These are phyloP conservation scores for Fusarium beomiforme DNA, from an alignment of 2,329 filamentous ascomycete species.

Conservation along the genomic window DNA sequence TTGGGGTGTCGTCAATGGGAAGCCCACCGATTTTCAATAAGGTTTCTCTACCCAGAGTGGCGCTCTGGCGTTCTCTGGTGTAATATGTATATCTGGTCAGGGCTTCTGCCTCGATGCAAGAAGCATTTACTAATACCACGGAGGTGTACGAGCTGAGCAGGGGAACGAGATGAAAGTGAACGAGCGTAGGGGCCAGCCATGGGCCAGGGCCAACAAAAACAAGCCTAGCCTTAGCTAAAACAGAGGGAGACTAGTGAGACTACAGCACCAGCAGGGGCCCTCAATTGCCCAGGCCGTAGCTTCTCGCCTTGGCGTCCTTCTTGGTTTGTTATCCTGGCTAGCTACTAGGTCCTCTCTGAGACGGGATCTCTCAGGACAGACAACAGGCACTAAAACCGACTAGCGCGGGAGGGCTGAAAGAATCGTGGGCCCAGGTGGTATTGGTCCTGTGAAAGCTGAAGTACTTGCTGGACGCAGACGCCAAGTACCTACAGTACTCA, in stretches of 20 bases:
- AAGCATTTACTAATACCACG: conserved; percentile 11
- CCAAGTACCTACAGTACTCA: background rate
- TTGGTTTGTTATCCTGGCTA: conserved; percentile 18
- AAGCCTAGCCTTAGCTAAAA: conserved; percentile 16
- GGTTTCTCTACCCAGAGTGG: conserved; percentile 40
- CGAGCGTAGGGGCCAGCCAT: conserved; percentile 25
- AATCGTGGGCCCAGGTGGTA: conserved; percentile 43
- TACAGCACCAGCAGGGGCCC: conserved; percentile 10
- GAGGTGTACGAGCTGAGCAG: background rate
- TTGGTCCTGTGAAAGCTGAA: conserved; percentile 20
- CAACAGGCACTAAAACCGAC: conserved; percentile 42
- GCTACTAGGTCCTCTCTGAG: conserved; percentile 35
- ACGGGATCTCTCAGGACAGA: conserved; percentile 46
- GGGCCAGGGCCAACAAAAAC: conserved; percentile 9
- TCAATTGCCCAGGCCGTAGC: conserved; percentile 30
- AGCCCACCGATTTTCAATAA: conserved; percentile 40
- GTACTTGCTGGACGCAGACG: background rate
- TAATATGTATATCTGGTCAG: conserved; percentile 42
- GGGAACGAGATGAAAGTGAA: conserved; percentile 24
- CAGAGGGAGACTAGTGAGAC: conserved; percentile 17
- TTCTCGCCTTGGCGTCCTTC: conserved; percentile 32
- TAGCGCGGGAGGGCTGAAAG: conserved; percentile 54
- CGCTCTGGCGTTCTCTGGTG: conserved; percentile 40
- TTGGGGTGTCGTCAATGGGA: conserved; percentile 39
- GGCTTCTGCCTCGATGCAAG: conserved; percentile 26